Evolutionary conservation across 2,329 filamentous ascomycete genomes (phyloP).

Genomic region (Teratosphaeria nubilosa): DNA sequence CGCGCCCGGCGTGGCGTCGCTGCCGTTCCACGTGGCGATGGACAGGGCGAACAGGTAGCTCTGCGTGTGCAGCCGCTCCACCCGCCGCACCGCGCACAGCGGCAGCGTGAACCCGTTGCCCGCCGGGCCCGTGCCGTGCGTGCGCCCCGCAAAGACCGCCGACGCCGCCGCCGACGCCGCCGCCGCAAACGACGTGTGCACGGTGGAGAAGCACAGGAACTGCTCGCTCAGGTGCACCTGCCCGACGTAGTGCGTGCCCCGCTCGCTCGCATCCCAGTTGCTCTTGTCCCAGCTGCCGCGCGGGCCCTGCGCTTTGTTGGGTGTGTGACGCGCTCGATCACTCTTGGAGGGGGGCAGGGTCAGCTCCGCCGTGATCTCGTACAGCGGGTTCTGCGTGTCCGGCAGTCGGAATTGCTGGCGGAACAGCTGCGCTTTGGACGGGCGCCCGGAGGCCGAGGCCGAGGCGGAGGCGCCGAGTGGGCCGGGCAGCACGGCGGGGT

Average conservation of each 20-base stretch:
- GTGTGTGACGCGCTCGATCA: slow-evolving; percentile 29
- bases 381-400: slow-evolving; percentile 79
- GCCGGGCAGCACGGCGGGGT: slow-evolving; percentile 61
- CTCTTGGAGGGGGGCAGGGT: slow-evolving; percentile 58
- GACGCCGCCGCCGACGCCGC: slow-evolving; percentile 71
- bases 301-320: slow-evolving; percentile 10
- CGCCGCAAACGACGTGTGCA: slow-evolving; percentile 74
- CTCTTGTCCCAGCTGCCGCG: slow-evolving; percentile 52
- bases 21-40: slow-evolving; percentile 82
- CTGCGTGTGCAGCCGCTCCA: slow-evolving; percentile 87
- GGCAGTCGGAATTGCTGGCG: slow-evolving; percentile 94
- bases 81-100: slow-evolving; percentile 78
- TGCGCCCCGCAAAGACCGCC: slow-evolving; percentile 81
- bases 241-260: slow-evolving; percentile 64
- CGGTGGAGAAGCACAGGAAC: slow-evolving; percentile 94
- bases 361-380: slow-evolving; percentile 93
- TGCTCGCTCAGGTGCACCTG: slow-evolving; percentile 89
- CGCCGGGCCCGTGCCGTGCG: slow-evolving; percentile 81
- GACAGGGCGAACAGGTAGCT: slow-evolving; percentile 87
- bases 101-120: slow-evolving; percentile 95
- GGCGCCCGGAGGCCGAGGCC: slow-evolving; percentile 64
- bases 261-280: slow-evolving; percentile 54
- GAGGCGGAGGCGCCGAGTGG: slow-evolving; percentile 36
- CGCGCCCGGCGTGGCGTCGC: slow-evolving; percentile 35
- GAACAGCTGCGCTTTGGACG: slow-evolving; percentile 86